Base-by-base conservation (phyloP, 805 yeast species). In the Saccharomycopsis fermentans region DNA sequence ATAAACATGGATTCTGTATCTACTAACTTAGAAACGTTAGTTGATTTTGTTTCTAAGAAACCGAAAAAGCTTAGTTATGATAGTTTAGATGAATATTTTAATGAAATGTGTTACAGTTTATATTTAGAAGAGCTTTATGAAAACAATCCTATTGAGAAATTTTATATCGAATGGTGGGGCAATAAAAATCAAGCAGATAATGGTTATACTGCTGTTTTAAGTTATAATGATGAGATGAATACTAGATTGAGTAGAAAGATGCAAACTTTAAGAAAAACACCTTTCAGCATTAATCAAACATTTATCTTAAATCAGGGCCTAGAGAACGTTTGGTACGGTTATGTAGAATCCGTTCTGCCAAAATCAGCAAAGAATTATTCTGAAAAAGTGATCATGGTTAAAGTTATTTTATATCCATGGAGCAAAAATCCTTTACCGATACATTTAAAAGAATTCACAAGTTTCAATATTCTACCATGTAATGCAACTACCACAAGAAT, bases 401-500 rank as follows among this genome's bases (percentile, higher is more conserved):
- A 81, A 17, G 68, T 84, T 35, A 78, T 78, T 57, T 72, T 81
- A 21, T 83, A 77, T 65, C 73, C 75, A 16, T 84, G 90, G 90
- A 84, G 83, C 65, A 71, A 70, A 35, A 68, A 69, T 52, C 74
- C 75, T 3, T 71, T 82, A 60, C 87, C 87, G 0, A 70, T 40
- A 6, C 8, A 51, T 12, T 35, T 48, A 2, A 60, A 60, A 9
- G 69, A 75, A 1, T 73, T 75, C 4, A 73, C 74, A 55, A 61
- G 65, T 16, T 65, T 73, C 37, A 72, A 73, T 36, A 66, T 86
- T 12, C 65, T 85, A 54, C 89, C 90, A 0, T 82, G 83, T 21
- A 80, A 86, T 8, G 80, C 81, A 4, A 85, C 86, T 2, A 79
- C 82, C 5, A 77, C 81, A 50, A 73, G 90, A 68, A 82, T 83